Evolutionary conservation across 2,329 filamentous ascomycete species (phyloP).

Genomic region (Akanthomyces muscarius): DNA sequence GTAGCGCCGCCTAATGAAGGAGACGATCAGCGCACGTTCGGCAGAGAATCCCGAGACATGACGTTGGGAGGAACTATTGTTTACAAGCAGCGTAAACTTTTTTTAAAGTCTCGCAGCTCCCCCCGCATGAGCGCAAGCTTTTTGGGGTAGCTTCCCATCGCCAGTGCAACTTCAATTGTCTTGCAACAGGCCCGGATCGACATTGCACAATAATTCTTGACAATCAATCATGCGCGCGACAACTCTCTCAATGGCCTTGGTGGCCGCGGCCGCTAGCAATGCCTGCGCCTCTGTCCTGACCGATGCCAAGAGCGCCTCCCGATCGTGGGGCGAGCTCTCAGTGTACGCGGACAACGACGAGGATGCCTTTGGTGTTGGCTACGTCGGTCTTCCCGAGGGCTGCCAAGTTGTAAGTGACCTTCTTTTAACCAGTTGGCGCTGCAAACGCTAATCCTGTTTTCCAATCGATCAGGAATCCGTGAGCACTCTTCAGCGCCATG

Average conservation of each 20-base stretch:
- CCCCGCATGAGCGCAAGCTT: background rate
- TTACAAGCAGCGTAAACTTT: background rate
- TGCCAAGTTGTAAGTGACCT: conserved; percentile 32
- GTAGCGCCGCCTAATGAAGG: conserved; percentile 3
- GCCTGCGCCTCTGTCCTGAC: conserved; percentile 22
- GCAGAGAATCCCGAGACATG: conserved; percentile 6
- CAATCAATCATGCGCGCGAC: conserved; percentile 6
- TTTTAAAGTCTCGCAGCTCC: background rate
- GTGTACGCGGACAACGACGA: conserved; percentile 44
- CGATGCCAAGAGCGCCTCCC: conserved; percentile 28
- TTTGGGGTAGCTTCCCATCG: background rate
- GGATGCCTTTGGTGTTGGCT: conserved; percentile 42
- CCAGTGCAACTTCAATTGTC: conserved; percentile 1
- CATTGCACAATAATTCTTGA: background rate
- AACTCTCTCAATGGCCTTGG: background rate
- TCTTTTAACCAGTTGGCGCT: background rate
- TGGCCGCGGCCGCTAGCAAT: background rate
- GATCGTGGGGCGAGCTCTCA: conserved; percentile 44
- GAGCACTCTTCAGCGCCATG: conserved; percentile 53
- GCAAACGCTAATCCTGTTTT: background rate
- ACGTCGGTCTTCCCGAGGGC: conserved; percentile 46
- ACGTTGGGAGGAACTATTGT: background rate
- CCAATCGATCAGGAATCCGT: conserved; percentile 33
- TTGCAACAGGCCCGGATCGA: background rate
- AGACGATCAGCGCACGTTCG: background rate